phyloP scores from a whole-genome alignment of 2,329 filamentous ascomycete genomes.

The Zymoseptoria ardabiliae region DNA sequence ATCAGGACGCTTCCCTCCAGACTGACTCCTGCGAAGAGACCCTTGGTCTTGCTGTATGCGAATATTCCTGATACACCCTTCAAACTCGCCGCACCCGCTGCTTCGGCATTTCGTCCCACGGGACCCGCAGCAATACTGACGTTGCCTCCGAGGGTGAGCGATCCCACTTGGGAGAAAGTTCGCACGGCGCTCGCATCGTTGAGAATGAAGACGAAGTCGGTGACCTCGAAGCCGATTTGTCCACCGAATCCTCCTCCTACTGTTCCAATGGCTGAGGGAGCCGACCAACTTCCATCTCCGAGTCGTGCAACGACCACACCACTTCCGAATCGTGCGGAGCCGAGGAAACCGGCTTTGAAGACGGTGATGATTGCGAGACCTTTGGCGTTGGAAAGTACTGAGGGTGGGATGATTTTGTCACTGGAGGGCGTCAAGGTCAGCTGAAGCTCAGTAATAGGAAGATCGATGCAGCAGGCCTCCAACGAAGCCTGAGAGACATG shows the following conservation, averaged over 20 bases:
- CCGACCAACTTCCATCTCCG: constrained; percentile 70
- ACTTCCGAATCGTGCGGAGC: constrained; percentile 72
- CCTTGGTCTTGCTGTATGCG: constrained; percentile 96
- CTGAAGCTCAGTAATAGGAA: background rate
- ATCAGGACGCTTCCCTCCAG: constrained; percentile 89
- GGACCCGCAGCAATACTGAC: constrained; percentile 93
- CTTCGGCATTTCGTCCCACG: constrained; percentile 89
- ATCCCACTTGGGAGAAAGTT: constrained; percentile 87
- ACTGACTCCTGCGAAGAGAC: constrained; percentile 89
- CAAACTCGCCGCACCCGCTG: constrained; percentile 84
- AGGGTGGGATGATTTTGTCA: constrained; percentile 92
- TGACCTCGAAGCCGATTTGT: constrained; percentile 80
- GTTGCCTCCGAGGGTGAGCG: constrained; percentile 88
- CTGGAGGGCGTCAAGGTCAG: background rate
- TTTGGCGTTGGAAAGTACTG: constrained; percentile 85
- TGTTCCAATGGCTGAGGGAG: constrained; percentile 72
- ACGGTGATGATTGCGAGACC: constrained; percentile 81
- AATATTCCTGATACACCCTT: constrained; percentile 88
- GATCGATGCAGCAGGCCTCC: background rate
- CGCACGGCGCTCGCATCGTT: constrained; percentile 86
- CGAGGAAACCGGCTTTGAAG: constrained; percentile 79
- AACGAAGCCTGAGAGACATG: background rate
- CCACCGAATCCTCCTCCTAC: constrained; percentile 77
- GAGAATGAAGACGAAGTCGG: constrained; percentile 96
- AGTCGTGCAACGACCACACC: constrained; percentile 75